Conservation (phyloP, 108 stramenopile species). For the Fragilaria radians region DNA sequence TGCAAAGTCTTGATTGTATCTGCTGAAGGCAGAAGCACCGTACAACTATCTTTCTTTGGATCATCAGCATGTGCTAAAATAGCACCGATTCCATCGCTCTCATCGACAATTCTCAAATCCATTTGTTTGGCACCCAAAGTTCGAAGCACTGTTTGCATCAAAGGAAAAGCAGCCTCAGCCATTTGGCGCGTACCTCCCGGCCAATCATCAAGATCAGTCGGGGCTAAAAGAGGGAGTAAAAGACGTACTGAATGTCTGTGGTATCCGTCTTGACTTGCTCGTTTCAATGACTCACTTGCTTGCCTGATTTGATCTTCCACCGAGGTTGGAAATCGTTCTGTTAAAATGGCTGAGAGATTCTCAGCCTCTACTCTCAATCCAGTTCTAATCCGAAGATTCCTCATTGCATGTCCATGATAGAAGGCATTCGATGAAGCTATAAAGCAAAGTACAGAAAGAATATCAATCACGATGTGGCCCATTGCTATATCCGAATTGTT, state of each 20-base stretch:
- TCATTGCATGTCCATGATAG: too few species aligned
- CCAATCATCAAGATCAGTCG: slow-evolving; percentile 28
- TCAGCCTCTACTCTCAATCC: too few species aligned
- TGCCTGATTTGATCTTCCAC: slow-evolving; percentile 27
- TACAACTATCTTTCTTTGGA: slow-evolving; percentile 15
- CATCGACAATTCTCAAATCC: slow-evolving; percentile 8
- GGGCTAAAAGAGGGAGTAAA: slow-evolving; percentile 20
- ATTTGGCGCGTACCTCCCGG: slow-evolving; percentile 29
- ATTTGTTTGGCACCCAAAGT: neutral
- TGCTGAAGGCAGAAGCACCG: slow-evolving; percentile 17
- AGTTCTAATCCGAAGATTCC: too few species aligned
- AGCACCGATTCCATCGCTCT: slow-evolving; percentile 19
- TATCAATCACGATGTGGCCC: too few species aligned
- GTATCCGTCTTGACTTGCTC: slow-evolving; percentile 5
- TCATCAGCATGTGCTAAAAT: slow-evolving; percentile 13
- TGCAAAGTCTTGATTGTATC: slow-evolving; percentile 9
- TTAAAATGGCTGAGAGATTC: slow-evolving; percentile 4
- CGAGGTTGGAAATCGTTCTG: slow-evolving; percentile 20
- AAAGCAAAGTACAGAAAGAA: too few species aligned
- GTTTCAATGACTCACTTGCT: slow-evolving; percentile 8
- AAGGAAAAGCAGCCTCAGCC: slow-evolving; percentile 21
- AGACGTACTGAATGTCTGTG: slow-evolving; percentile 17
- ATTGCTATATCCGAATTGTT: too few species aligned
- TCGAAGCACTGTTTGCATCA: slow-evolving; percentile 9
- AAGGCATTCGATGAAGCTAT: too few species aligned